These are phyloP conservation scores for Diaporthe aspalathi DNA, from an alignment of 2,329 filamentous ascomycete genomes.

Conservation along the genomic window DNA sequence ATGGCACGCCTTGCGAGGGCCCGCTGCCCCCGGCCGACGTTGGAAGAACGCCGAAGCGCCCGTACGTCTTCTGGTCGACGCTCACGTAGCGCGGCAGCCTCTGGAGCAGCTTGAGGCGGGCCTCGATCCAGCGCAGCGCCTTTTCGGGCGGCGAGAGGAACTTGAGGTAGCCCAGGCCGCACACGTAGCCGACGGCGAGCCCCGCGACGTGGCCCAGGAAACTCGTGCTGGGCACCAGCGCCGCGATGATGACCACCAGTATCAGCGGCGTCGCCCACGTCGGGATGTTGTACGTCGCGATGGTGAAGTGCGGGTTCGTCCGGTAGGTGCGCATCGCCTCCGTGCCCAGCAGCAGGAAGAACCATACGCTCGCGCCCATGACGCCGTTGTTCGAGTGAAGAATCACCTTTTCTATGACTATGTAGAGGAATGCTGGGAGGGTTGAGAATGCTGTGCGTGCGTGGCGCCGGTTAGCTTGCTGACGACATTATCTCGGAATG, in stretches of 20 bases:
- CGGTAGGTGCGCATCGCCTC: conserved; percentile 89
- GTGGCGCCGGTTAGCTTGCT: conserved; percentile 22
- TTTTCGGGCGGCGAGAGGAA: conserved; percentile 91
- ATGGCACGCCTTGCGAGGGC: conserved; percentile 68
- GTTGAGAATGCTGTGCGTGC: conserved; percentile 74
- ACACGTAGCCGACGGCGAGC: conserved; percentile 84
- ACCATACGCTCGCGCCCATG: conserved; percentile 90
- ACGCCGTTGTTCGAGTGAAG: conserved; percentile 78
- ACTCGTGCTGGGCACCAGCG: conserved; percentile 83
- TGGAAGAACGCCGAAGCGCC: conserved; percentile 86
- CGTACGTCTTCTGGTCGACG: conserved; percentile 95
- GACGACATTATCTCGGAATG: no score
- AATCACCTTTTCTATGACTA: conserved; percentile 80
- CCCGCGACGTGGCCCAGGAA: conserved; percentile 89
- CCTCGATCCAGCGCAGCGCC: conserved; percentile 87
- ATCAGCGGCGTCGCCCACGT: conserved; percentile 93
- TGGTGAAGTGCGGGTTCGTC: conserved; percentile 80
- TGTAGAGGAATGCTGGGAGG: conserved; percentile 84
- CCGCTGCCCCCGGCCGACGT: conserved; percentile 53
- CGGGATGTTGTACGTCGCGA: conserved; percentile 76
- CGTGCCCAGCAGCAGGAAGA: conserved; percentile 86
- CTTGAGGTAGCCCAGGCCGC: conserved; percentile 89
- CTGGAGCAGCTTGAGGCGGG: conserved; percentile 85
- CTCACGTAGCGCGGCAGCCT: conserved; percentile 92
- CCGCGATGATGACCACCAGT: conserved; percentile 77